phyloP scores from a whole-genome alignment of 352 stramenopile genomes.

The Pythium vanterpoolii region DNA sequence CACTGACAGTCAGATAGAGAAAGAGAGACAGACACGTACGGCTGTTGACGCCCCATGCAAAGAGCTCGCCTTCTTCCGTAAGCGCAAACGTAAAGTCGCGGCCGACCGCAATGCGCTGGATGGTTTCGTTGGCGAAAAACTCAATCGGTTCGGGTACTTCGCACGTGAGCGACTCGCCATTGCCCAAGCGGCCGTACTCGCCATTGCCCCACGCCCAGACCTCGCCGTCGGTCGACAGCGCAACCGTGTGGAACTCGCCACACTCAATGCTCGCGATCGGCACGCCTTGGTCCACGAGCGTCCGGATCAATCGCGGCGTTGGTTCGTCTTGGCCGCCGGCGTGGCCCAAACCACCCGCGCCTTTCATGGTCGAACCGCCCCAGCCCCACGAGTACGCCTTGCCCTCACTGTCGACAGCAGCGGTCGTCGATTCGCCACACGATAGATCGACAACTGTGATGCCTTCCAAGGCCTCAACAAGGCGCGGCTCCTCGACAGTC shows the following conservation, averaged over 20 bases:
- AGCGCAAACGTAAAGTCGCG: conserved; percentile 89
- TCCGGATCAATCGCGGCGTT: conserved; percentile 59
- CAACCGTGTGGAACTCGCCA: conserved; percentile 89
- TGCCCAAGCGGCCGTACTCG: conserved; percentile 90
- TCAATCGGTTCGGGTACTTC: conserved; percentile 83
- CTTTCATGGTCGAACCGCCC: conserved; percentile 83
- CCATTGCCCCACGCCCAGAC: conserved; percentile 91
- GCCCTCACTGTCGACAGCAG: conserved; percentile 77
- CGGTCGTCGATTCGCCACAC: conserved; percentile 85
- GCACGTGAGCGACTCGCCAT: conserved; percentile 80
- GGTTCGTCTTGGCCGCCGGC: conserved; percentile 71
- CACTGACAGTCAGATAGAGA: conserved; percentile 4
- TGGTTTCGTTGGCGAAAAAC: conserved; percentile 74
- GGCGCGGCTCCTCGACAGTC: conserved; percentile 44
- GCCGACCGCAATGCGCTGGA: conserved; percentile 73
- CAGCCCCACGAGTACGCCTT: conserved; percentile 91
- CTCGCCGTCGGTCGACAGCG: conserved; percentile 86
- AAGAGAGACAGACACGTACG: conserved; percentile 42
- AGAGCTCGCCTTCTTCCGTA: conserved; percentile 80
- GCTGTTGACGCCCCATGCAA: conserved; percentile 92
- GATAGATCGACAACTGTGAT: conserved; percentile 82
- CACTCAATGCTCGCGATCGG: conserved; percentile 72
- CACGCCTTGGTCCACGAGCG: conserved; percentile 78
- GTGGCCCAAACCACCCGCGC: conserved; percentile 68
- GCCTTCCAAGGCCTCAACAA: conserved; percentile 68